Percentiles rank a stretch among this genome's conserved stretches.
phyloP scores from a whole-genome alignment of 1,284 basidiomycete species.

The Ceratobasidium sp. region DNA sequence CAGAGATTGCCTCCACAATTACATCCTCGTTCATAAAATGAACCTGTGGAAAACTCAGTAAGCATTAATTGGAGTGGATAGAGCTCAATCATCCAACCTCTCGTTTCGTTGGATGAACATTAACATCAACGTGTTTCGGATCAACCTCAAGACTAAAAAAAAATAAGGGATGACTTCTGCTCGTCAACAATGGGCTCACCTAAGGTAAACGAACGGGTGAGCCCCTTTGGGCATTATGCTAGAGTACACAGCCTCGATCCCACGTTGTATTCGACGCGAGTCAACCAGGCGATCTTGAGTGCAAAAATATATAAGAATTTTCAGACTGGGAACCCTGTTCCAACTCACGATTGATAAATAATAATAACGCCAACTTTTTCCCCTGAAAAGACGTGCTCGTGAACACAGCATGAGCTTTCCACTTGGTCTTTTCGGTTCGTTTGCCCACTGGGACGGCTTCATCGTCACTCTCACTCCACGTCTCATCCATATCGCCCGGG shows the following conservation, averaged over 20 bases:
- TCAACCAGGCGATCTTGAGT: slow-evolving; percentile 89
- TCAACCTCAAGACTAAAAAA: slow-evolving; percentile 75
- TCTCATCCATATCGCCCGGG: slow-evolving; percentile 50
- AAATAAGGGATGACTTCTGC: not conserved
- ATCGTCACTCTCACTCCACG: slow-evolving; percentile 43
- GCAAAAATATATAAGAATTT: not conserved
- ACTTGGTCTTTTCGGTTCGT: slow-evolving; percentile 50
- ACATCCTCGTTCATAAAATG: slow-evolving; percentile 93
- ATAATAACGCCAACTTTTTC: slow-evolving; percentile 82
- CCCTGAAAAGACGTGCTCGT: slow-evolving; percentile 90
- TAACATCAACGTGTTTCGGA: slow-evolving; percentile 91
- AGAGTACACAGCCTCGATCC: slow-evolving; percentile 86
- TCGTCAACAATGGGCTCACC: slow-evolving; percentile 54
- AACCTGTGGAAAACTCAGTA: slow-evolving; percentile 56
- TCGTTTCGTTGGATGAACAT: slow-evolving; percentile 97
- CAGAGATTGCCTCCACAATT: slow-evolving; percentile 83
- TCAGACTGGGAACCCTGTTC: not conserved
- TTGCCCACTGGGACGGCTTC: slow-evolving; percentile 42
- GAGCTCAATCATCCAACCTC: slow-evolving; percentile 57
- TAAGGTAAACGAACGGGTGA: slow-evolving; percentile 91
- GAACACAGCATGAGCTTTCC: slow-evolving; percentile 77
- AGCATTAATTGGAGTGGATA: not conserved
- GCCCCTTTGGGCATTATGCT: slow-evolving; percentile 90
- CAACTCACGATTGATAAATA: slow-evolving; percentile 97
- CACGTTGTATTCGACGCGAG: slow-evolving; percentile 83